Base-by-base conservation (phyloP, 352 stramenopile genomes). In the Globisporangium orthogonon region DNA sequence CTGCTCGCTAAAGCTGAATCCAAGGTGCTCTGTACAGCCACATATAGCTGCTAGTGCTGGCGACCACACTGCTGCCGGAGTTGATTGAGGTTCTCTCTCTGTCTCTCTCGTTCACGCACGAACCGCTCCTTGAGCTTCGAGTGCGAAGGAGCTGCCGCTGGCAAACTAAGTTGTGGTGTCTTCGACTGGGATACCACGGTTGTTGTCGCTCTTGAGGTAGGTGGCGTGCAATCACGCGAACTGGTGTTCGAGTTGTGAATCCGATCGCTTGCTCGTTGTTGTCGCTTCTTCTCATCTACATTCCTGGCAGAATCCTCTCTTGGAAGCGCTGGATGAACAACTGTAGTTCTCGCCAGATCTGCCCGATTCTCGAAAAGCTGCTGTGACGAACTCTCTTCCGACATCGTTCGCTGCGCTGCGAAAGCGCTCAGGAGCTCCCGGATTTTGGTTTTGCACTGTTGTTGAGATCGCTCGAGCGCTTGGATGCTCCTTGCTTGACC, bases 61-160 rank as follows among this genome's bases (percentile, higher is more conserved):
- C 43, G 17, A 52, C 46, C 49, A 15, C 60, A 40, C 33, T 49
- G 58, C 31, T 62, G 37, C 28, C 56, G 49, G 13, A 62, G 13
- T 28, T 43, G 49, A 1, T 35, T 46, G 48, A 62, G 50, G 18
- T 30, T 52, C 47, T 50, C 48, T 23, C 64, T 56, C 54, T 71
- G 67, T 23, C 56, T 60, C 30, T 54, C 58, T 13, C 63, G 40
- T n/a, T 54, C 59, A 10, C 67, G 30, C 0, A 58, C 47, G 35
- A 54, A 66, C 11, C 59, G 56, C 41, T 54, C 41, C 43, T 56
- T 52, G 17, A 76, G 49, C 39, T 58, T 48, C 18, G 64, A 33
- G n/a, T 60, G 65, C 0, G 15, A 52, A 40, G 44, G 23, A n/a
- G 47, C 35, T 2, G 30, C 3, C 3, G 35, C 35, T 40, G 1